Percentiles rank a stretch among this genome's conserved stretches.
phyloP scores from a whole-genome alignment of 2,329 filamentous ascomycete genomes.

The Fusarium avenaceum region DNA sequence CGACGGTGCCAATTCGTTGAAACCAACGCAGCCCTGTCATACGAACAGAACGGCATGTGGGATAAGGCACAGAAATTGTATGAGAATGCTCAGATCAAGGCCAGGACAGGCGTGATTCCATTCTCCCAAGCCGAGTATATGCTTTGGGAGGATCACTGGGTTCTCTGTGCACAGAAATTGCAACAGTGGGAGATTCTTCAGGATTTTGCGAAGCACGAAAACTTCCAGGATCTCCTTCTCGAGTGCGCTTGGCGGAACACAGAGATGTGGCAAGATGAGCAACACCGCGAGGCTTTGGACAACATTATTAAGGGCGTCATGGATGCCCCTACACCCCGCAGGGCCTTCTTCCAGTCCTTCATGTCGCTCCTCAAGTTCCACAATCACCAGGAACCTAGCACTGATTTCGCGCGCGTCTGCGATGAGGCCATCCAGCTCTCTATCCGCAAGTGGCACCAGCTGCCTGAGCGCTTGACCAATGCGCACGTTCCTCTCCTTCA shows the following conservation, averaged over 20 bases:
- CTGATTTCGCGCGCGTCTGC: conserved; percentile 89
- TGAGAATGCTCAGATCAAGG: conserved; percentile 96
- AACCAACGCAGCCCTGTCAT: conserved; percentile 95
- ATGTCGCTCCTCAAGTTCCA: conserved; percentile 96
- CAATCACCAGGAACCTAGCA: conserved; percentile 82
- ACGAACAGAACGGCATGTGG: conserved; percentile 99
- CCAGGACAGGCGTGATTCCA: conserved; percentile 92
- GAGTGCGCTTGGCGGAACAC: conserved; percentile 97
- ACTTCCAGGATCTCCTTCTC: conserved; percentile 94
- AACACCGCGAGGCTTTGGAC: conserved; percentile 90
- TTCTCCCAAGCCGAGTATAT: conserved; percentile 98
- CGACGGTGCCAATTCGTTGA: conserved; percentile 96
- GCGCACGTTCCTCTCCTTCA: conserved; percentile 95
- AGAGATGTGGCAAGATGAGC: conserved; percentile 91
- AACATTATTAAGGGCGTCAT: conserved; percentile 96
- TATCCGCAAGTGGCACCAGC: conserved; percentile 98
- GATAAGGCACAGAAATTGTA: conserved; percentile 98
- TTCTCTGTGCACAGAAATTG: conserved; percentile 95
- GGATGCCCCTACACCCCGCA: conserved; percentile 92
- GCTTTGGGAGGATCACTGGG: conserved; percentile 99
- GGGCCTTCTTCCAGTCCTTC: conserved; percentile 98
- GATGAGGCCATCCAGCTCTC: conserved; percentile 98
- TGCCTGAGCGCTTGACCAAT: conserved; percentile 93
- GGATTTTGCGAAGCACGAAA: conserved; percentile 98
- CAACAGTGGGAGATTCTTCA: conserved; percentile 99